Evolutionary conservation across 805 yeast genomes (phyloP), one percentile per base, ranked within the genome.

Genomic region (Cyberlindnera euphorbiiphila): DNA sequence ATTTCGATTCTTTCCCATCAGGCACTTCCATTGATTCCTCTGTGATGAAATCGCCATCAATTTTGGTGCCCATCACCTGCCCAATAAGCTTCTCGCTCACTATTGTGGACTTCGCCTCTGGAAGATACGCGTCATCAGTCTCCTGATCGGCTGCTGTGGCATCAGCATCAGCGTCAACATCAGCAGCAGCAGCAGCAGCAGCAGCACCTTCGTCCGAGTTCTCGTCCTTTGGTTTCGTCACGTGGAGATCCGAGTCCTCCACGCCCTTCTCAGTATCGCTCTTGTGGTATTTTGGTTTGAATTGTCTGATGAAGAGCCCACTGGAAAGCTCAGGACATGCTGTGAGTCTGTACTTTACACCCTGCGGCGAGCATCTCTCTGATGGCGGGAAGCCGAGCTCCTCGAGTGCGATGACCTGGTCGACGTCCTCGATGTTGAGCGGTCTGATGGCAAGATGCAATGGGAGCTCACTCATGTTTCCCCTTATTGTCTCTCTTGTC

Each of bases 261-360:
- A 15, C 14, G 9, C 16, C 27, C 9, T 36, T 40, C 15, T 36
- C 36, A 3, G 21, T 25, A 33, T 47, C 50, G 13, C 36, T 34
- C 33, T 41, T 37, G 18, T 43, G 45, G 17, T 41, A 39, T 36
- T 42, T 41, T 18, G 33, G 45, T 48, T 21, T 46, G 60, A 82
- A 83, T 39, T 76, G 76, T 55, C 96, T 71, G 35, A 87, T 69
- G 54, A 91, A 93, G 39, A 93, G 69, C 3, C 98, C 98, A 6
- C 89, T 77, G 47, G 93, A 78, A 40, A 91, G 72, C 59, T 91
- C 98, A 9, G 98, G 98, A 58, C 97, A 89, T 4, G 67, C 77
- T 1, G 71, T 71, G 46, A 91, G 68, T 50, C 97, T 72, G 65
- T 85, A 91, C 46, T 63, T 65, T 37, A 78, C 60, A 47, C 74